Conservation (phyloP, 768 basidiomycete genomes). For the Amanita rimosa region DNA sequence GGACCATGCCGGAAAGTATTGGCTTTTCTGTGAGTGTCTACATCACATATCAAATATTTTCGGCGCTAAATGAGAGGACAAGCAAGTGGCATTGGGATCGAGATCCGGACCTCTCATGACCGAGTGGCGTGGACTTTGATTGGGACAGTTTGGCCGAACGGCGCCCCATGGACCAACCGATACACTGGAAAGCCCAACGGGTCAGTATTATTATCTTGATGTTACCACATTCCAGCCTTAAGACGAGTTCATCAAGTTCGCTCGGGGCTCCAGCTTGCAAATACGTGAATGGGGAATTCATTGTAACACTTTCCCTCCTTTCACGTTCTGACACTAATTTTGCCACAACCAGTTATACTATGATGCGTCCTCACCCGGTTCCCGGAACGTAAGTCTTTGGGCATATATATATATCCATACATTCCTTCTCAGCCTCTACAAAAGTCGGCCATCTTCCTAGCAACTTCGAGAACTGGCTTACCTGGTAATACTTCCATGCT, state of each 20-base stretch:
- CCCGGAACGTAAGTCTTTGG: constrained; percentile 21
- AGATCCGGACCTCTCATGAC: constrained; percentile 14
- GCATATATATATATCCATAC: too few relatives aligned
- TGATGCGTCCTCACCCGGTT: constrained; percentile 16
- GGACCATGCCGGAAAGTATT: constrained; percentile 33
- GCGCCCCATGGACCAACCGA: constrained; percentile 33
- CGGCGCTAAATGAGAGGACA: too few relatives aligned
- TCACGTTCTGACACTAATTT: constrained; percentile 11
- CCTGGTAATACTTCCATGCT: constrained; percentile 1
- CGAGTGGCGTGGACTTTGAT: constrained; percentile 32
- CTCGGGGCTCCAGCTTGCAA: too few relatives aligned
- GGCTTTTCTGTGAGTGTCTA: constrained; percentile 29
- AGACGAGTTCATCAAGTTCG: too few relatives aligned
- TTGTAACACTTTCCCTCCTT: too few relatives aligned
- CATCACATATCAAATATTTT: too few relatives aligned
- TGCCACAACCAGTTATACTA: constrained; percentile 26
- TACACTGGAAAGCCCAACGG: too few relatives aligned
- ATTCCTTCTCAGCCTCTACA: too few relatives aligned
- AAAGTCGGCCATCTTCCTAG: constrained; percentile 17
- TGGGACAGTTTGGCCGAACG: constrained; percentile 34
- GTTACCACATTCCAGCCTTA: not conserved
- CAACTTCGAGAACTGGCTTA: constrained; percentile 2
- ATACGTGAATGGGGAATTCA: too few relatives aligned
- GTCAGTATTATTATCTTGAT: constrained; percentile 23
- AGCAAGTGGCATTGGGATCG: too few relatives aligned